phyloP scores from a whole-genome alignment of 257 asterid species.

The Nicotiana otophora region DNA sequence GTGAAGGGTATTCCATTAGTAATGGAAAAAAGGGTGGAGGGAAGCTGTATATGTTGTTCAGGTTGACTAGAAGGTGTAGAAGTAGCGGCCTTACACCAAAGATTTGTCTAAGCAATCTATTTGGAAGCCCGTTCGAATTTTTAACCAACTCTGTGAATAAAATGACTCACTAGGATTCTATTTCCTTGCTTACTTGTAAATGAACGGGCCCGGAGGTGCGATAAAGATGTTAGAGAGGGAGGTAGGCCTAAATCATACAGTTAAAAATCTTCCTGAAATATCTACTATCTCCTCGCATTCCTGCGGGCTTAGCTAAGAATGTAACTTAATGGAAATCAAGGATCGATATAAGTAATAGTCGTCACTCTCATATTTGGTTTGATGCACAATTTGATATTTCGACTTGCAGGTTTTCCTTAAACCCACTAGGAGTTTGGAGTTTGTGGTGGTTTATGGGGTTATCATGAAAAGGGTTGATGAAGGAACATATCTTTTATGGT shows the following conservation, averaged over 20 bases:
- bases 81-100: not conserved
- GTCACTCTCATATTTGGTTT: not conserved
- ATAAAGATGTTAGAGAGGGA: not conserved
- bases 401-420: not conserved
- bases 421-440: not conserved
- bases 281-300: not conserved
- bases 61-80: not conserved
- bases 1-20: not conserved
- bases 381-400: not conserved
- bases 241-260: not conserved
- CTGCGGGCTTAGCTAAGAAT: not conserved
- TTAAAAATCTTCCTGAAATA: not conserved
- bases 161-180: not conserved
- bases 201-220: not conserved
- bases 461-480: not conserved
- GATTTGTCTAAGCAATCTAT: not conserved
- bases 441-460: not conserved
- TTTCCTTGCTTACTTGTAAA: not conserved
- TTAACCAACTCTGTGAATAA: not conserved
- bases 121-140: not conserved
- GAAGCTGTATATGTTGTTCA: not conserved
- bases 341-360: not conserved
- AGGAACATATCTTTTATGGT: not conserved
- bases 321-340: not conserved
- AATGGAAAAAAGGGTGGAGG: not conserved